These are phyloP conservation scores for Xylaria multiplex DNA, from an alignment of 2,329 filamentous ascomycete genomes.

Conservation along the genomic window DNA sequence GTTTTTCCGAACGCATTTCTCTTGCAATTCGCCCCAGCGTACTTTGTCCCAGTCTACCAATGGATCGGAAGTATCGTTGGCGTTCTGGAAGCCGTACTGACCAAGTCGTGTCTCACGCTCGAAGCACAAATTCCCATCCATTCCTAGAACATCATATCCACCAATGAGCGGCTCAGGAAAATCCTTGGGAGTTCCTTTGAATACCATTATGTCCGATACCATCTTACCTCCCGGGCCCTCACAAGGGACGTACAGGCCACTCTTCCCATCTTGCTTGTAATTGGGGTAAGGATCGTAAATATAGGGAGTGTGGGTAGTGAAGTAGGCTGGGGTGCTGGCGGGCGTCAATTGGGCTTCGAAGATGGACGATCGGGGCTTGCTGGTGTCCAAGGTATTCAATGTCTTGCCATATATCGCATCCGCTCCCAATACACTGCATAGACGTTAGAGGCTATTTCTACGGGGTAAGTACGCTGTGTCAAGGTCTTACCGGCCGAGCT, in stretches of 20 bases:
- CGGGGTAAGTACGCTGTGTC: neutral
- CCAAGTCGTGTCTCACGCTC: conserved; percentile 76
- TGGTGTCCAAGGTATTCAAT: conserved; percentile 57
- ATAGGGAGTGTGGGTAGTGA: conserved; percentile 60
- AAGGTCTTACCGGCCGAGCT: conserved; percentile 49
- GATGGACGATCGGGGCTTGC: conserved; percentile 47
- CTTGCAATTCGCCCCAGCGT: conserved; percentile 77
- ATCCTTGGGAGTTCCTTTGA: conserved; percentile 66
- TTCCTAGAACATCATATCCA: conserved; percentile 66
- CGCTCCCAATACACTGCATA: conserved; percentile 55
- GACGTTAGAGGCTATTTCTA: conserved; percentile 41
- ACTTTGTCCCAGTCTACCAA: conserved; percentile 70
- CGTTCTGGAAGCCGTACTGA: conserved; percentile 67
- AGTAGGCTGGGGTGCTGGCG: conserved; percentile 51
- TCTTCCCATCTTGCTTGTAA: conserved; percentile 72
- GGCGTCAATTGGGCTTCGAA: conserved; percentile 48
- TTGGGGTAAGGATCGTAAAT: conserved; percentile 77
- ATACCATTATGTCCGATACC: conserved; percentile 71
- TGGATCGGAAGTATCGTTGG: conserved; percentile 57
- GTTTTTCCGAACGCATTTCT: conserved; percentile 73
- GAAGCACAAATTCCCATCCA: conserved; percentile 73
- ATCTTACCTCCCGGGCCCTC: conserved; percentile 69
- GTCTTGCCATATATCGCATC: conserved; percentile 68
- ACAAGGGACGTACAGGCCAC: conserved; percentile 67
- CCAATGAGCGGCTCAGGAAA: conserved; percentile 72